Evolutionary conservation across 2,329 filamentous ascomycete genomes (phyloP).

Genomic region (Diaporthe batatas): DNA sequence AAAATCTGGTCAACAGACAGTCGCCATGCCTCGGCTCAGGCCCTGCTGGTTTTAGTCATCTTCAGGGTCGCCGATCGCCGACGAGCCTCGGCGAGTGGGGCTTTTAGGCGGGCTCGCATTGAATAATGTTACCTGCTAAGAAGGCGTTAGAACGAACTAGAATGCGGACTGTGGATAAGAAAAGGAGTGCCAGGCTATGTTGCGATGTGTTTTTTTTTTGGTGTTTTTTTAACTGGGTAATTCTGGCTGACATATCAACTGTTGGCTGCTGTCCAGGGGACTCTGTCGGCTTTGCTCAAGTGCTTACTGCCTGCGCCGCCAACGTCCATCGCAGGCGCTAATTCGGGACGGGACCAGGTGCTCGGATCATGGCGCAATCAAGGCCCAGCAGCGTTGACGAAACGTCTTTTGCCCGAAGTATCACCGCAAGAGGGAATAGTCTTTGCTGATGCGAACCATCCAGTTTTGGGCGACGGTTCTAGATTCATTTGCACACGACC

Average conservation of each 20-base stretch:
- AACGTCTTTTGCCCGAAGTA: too few species aligned
- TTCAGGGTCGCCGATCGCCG: conserved; percentile 25
- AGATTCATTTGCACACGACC: too few species aligned
- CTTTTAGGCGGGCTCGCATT: neutral
- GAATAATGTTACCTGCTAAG: neutral
- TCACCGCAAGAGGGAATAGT: neutral
- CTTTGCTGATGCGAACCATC: neutral
- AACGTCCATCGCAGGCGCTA: too few species aligned
- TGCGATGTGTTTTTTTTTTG: neutral
- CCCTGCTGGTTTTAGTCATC: conserved; percentile 6
- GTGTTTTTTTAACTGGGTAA: too few species aligned
- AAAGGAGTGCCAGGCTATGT: neutral
- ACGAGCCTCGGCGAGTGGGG: conserved; percentile 33
- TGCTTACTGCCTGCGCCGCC: too few species aligned
- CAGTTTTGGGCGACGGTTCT: neutral
- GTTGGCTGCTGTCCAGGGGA: neutral
- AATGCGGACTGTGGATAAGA: neutral
- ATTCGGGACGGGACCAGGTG: neutral
- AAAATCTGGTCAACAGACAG: neutral
- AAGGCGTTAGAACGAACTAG: neutral
- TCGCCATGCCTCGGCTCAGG: conserved; percentile 14
- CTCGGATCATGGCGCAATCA: neutral
- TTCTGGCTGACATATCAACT: conserved; percentile 2
- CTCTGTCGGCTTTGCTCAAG: neutral
- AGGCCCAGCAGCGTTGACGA: neutral